Conservation (phyloP, 352 stramenopile species). For the Pythium angustatum region DNA sequence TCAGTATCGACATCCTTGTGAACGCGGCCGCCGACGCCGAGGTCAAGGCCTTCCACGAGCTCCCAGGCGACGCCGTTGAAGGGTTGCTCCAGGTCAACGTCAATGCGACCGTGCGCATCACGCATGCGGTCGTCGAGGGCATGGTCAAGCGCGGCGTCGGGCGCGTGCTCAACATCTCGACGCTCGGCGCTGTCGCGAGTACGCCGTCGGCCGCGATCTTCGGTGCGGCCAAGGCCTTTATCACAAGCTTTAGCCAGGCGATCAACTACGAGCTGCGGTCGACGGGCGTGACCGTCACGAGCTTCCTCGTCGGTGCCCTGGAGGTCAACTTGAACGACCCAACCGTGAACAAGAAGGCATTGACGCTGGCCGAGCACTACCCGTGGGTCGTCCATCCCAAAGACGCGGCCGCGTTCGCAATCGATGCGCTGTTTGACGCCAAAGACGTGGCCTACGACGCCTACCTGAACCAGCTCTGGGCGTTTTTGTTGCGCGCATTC, state of each 20-base stretch:
- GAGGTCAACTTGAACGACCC: slow-evolving; percentile 65
- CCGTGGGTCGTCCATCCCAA: slow-evolving; percentile 40
- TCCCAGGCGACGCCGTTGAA: slow-evolving; percentile 48
- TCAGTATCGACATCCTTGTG: slow-evolving; percentile 82
- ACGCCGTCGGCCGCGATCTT: slow-evolving; percentile 78
- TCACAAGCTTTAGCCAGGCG: slow-evolving; percentile 71
- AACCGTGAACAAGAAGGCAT: slow-evolving; percentile 37
- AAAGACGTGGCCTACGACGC: slow-evolving; percentile 52
- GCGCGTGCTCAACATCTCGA: slow-evolving; percentile 85
- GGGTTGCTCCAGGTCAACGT: slow-evolving; percentile 74
- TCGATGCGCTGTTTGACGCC: slow-evolving; percentile 63
- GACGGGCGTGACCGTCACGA: slow-evolving; percentile 79
- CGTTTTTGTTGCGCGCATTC: slow-evolving; percentile 39
- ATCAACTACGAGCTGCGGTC: slow-evolving; percentile 78
- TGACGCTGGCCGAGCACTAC: slow-evolving; percentile 46
- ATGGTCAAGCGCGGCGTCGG: slow-evolving; percentile 69
- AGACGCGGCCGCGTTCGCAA: slow-evolving; percentile 39
- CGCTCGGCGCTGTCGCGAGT: slow-evolving; percentile 47
- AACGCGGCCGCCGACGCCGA: slow-evolving; percentile 72
- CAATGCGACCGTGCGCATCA: slow-evolving; percentile 51
- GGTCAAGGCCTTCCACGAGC: slow-evolving; percentile 44
- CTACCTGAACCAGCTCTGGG: slow-evolving; percentile 40
- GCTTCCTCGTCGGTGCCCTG: slow-evolving; percentile 64
- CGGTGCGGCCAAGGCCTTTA: slow-evolving; percentile 72
- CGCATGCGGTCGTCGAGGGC: slow-evolving; percentile 52